Evolutionary conservation across 306 rosid species (phyloP), one percentile per base, ranked within the genome.

Genomic region (Cicer yamashitae): DNA sequence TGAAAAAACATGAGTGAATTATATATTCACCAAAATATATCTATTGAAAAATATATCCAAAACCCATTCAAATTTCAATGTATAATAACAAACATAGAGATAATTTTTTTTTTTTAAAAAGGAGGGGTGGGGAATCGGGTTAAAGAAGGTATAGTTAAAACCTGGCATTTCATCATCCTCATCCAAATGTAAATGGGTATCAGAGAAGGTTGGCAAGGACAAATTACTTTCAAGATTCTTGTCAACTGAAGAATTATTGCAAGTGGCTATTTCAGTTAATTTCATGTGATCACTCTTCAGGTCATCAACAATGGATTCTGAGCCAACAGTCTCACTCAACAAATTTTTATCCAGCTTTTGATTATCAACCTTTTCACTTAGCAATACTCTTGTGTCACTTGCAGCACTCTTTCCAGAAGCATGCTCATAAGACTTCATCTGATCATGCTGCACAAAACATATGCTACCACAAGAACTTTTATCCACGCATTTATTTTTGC

Each of bases 111-210:
- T 30, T 30, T 30, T 2, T 0, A 40, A 47, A 8, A 2, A 4
- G 10, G 6, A 14, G 6, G 58, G 45, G 70, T 8, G 11, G 7
- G 6, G 51, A 54, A 73, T n/a, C 53, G 75, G 25, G 73, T 37
- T 47, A 34, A 57, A 73, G 64, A 64, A 48, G 75, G 48, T 48
- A 70, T 82, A 70, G 54, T 59, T 64, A 60, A 43, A 70, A 91
- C 96, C 96, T 91, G 88, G 56, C 70, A 72, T 52, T 78, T 82
- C 87, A 62, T 82, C 83, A 70, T 82, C 79, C 71, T 81, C 71
- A 7, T 51, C 84, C 66, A 77, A 51, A 70, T 58, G 72, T 54
- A 76, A 65, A 75, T 30, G 70, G 62, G 70, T 18, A 78, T 77
- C 40, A 53, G 81, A 77, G 71, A 67, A 58, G 40, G 73, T 30